phyloP scores from a whole-genome alignment of 306 rosid species.

The apple (Malus domestica) region ASM211411v1 NC_041804.1:10549501-10550000 shows the following conservation, averaged over 20 bases:
- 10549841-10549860: constrained; percentile 28
- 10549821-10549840: constrained; percentile 42
- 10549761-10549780: constrained; percentile 54
- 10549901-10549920: constrained; percentile 38
- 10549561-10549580: not conserved
- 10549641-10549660: constrained; percentile 70
- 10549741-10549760: constrained; percentile 79
- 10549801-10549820: constrained; percentile 32
- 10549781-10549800: constrained; percentile 30
- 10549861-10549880: constrained; percentile 33
- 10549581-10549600: not conserved
- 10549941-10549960: not conserved
- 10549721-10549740: constrained; percentile 55
- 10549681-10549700: constrained; percentile 47
- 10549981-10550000: too few relatives aligned
- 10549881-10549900: constrained; percentile 29
- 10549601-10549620: constrained; percentile 4
- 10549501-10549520: too few relatives aligned
- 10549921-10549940: constrained; percentile 34
- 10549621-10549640: constrained; percentile 61
- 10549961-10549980: not conserved
- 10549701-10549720: constrained; percentile 64
- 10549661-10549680: constrained; percentile 44
- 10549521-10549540: too few relatives aligned
- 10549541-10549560: not conserved